Conservation (phyloP, 352 stramenopile species). For the Globisporangium polare region DNA sequence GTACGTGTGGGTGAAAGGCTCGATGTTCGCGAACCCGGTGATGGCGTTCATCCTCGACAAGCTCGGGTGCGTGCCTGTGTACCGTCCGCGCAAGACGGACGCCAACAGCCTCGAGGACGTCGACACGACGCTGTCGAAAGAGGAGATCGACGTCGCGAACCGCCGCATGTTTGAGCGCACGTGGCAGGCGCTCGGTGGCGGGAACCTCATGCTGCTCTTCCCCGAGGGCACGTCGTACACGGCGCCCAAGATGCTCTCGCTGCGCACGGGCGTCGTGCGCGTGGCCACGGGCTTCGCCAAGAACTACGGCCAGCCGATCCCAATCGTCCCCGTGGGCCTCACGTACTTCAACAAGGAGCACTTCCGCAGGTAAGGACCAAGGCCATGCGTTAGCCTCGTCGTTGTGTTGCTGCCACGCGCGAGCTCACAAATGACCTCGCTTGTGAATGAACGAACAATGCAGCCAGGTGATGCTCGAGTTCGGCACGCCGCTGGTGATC, state of each 20-base stretch:
- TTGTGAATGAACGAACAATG: neutral
- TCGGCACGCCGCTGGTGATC: conserved; percentile 55
- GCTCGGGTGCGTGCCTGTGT: conserved; percentile 68
- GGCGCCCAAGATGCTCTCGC: conserved; percentile 67
- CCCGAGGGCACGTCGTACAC: conserved; percentile 81
- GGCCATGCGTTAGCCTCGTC: too few species aligned
- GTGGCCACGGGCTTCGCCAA: conserved; percentile 69
- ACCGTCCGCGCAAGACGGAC: conserved; percentile 38
- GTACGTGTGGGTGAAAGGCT: conserved; percentile 77
- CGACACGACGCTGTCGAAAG: conserved; percentile 57
- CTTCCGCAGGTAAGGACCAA: conserved; percentile 38
- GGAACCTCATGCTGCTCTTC: conserved; percentile 78
- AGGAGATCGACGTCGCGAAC: conserved; percentile 59
- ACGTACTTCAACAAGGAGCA: conserved; percentile 86
- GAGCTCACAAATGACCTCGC: too few species aligned
- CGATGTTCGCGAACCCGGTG: conserved; percentile 61
- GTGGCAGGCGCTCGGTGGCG: conserved; percentile 48
- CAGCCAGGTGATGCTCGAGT: conserved; percentile 68
- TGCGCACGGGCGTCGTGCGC: conserved; percentile 70
- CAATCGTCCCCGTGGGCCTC: conserved; percentile 64
- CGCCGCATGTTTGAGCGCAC: conserved; percentile 74
- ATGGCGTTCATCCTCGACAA: conserved; percentile 33
- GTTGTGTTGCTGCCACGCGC: too few species aligned
- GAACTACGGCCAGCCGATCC: conserved; percentile 62
- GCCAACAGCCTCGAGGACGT: conserved; percentile 45